Percentiles rank a stretch among this genome's conserved stretches.
These are phyloP conservation scores for Gypsophila paniculata DNA, from an alignment of 179 eudicot species.

Conservation along the genomic window DNA sequence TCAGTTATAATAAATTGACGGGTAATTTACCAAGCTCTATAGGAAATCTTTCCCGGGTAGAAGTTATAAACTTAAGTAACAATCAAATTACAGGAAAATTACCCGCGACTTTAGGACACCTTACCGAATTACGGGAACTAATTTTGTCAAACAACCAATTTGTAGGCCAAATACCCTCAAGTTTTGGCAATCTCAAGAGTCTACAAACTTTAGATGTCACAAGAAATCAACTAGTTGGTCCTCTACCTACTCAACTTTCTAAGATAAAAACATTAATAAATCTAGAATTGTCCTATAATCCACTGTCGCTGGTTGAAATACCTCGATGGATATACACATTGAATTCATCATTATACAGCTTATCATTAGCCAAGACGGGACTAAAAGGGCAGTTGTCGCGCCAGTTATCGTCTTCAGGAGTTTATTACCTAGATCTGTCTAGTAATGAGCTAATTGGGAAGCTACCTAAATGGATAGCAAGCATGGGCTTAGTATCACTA, in stretches of 20 bases:
- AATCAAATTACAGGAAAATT: conserved; percentile 48
- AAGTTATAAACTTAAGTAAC: conserved; percentile 41
- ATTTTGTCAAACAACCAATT: conserved; percentile 45
- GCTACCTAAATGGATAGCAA: conserved; percentile 64
- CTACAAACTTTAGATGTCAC: conserved; percentile 51
- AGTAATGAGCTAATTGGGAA: conserved; percentile 53
- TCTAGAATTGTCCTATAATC: conserved; percentile 54
- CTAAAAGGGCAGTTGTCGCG: conserved; percentile 43
- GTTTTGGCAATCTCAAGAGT: conserved; percentile 44
- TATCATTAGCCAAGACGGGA: conserved; percentile 46
- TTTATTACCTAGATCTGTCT: conserved; percentile 29
- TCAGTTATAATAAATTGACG: conserved; percentile 37
- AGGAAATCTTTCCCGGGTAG: conserved; percentile 38
- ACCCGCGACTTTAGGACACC: conserved; percentile 51
- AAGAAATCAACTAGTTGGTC: conserved; percentile 34
- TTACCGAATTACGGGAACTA: conserved; percentile 40
- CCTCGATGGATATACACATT: conserved; percentile 39
- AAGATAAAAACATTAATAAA: conserved; percentile 32
- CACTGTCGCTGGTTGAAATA: conserved; percentile 32
- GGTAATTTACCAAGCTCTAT: conserved; percentile 48
- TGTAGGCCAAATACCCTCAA: conserved; percentile 51
- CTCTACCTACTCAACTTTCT: conserved; percentile 35
- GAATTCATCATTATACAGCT: conserved; percentile 19
- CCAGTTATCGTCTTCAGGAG: conserved; percentile 37
- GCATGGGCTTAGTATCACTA: conserved; percentile 54